Base-by-base conservation (phyloP, 345 rosid species). In the Noccaea bulbosa region DNA sequence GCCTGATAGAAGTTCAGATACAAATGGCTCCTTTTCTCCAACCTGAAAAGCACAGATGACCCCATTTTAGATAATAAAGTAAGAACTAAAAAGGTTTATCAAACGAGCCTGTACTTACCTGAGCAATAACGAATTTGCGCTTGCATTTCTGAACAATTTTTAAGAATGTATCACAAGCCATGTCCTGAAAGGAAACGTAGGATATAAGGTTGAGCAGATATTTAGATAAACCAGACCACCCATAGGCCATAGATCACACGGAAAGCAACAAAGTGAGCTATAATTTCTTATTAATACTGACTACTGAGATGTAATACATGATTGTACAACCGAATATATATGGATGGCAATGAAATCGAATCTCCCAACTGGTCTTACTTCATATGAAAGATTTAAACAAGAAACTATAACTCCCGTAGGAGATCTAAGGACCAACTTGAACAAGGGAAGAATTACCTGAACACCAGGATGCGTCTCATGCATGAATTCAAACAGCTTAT, bases 381-480 rank as follows among this genome's bases (percentile, higher is more conserved):
- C n/a, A 37, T 69, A 20, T 24, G 38, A 71, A 69, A n/a, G 69
- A 71, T 41, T 53, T 12, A 35, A 39, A 64, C 61, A 41, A 35
- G 43, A 56, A 58, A 30, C 34, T 46, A 22, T 27, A 46, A 47
- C 15, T 62, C 40, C 49, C 14, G 48, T 32, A 37, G 11, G 15
- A 34, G 11, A 22, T 39, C 54, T 14, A 17, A 58, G 64, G 30
- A 55, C 33, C 14, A 47, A 47, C 65, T 38, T 59, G 37, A 49
- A 60, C 9, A 70, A 20, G 53, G 53, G 57, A 54, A 64, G 33
- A 2, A 52, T 54, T 62, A 94, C 98, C 99, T 94, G 99, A 74
- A 95, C 98, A 67, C 99, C 98, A 9, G 98, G 99, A 86, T 95
- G 99, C 10, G 92, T 83, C 84, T 95, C 99, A 65, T 95, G 98